Evolutionary conservation across 2,329 filamentous ascomycete genomes (phyloP).

Genomic region (Pyrenophora seminiperda): DNA sequence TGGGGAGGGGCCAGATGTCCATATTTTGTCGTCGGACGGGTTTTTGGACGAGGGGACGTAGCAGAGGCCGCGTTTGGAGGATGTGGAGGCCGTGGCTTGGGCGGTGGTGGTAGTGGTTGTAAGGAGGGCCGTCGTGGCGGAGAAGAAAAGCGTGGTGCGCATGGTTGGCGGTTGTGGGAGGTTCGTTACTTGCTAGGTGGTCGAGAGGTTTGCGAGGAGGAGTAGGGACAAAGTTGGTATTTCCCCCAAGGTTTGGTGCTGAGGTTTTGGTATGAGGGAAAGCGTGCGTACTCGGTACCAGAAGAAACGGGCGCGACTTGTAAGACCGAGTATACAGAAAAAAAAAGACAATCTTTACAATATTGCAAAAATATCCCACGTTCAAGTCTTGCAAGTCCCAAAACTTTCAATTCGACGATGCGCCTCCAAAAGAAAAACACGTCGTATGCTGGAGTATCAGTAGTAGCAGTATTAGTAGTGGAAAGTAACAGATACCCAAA

Average conservation of each 20-base stretch:
- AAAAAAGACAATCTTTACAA: too few relatives aligned
- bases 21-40: slow-evolving; percentile 68
- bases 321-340: too few relatives aligned
- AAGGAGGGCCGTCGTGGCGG: slow-evolving; percentile 8
- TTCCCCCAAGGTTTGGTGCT: background rate
- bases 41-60: slow-evolving; percentile 64
- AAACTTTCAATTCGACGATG: too few relatives aligned
- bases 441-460: too few relatives aligned
- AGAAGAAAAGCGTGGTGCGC: slow-evolving; percentile 5
- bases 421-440: too few relatives aligned
- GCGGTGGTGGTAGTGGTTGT: slow-evolving; percentile 14
- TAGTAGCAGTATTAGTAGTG: too few relatives aligned
- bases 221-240: background rate
- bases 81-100: slow-evolving; percentile 48
- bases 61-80: slow-evolving; percentile 73
- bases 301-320: background rate
- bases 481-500: too few relatives aligned
- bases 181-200: background rate
- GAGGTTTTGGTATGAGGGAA: background rate
- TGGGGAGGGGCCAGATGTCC: slow-evolving; percentile 60
- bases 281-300: too few relatives aligned
- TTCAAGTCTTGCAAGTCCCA: too few relatives aligned
- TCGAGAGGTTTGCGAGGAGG: background rate
- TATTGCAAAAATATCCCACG: too few relatives aligned
- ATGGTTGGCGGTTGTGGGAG: slow-evolving; percentile 2